Evolutionary conservation across 129 eudicot species (phyloP), one percentile per base, ranked within the genome.

Genomic region (Centella asiatica): DNA sequence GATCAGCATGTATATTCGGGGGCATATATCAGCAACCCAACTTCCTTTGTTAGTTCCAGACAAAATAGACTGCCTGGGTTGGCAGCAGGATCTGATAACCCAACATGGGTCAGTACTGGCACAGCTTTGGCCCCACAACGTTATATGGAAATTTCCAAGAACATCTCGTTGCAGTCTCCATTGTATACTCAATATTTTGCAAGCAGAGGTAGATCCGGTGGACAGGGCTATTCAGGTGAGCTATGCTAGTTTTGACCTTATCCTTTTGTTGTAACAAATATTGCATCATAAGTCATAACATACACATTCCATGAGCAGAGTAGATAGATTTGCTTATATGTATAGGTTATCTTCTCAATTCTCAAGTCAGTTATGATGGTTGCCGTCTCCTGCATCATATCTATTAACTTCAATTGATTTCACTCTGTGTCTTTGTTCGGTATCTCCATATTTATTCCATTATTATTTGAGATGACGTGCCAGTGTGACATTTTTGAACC

Each of bases 161-260:
- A 40, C 44, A 53, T 44, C 34, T 56, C 78, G 47, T 53, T 59
- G 5, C 60, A 57, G 22, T 51, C 69, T 47, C 55, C 74, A n/a
- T 32, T 40, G n/a, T 55, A 32, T 69, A 55, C 68, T 67, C 62
- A 44, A 65, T 52, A 61, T 69, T 72, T 47, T 34, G 23, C 71
- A 64, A 47, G 47, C 23, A 48, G 60, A 62, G 72, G 65, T 28
- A 45, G 67, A 49, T 65, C 85, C 44, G 32, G 58, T 59, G 49
- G 40, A 47, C 74, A 66, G 50, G 75, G 68, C 52, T 50, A 63
- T 67, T 62, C 75, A 39, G 83, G 80, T 74, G 62, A 72, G 70
- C 56, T 60, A 56, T 54, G 3, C 56, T 27, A 24, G 22, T 60
- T 39, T 6, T 57, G n/a, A 18, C 32, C 17, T 49, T n/a, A 36